Evolutionary conservation across 2,329 filamentous ascomycete species (phyloP), one percentile per base, ranked within the genome.

Genomic region (Parascedosporium putredinis): DNA sequence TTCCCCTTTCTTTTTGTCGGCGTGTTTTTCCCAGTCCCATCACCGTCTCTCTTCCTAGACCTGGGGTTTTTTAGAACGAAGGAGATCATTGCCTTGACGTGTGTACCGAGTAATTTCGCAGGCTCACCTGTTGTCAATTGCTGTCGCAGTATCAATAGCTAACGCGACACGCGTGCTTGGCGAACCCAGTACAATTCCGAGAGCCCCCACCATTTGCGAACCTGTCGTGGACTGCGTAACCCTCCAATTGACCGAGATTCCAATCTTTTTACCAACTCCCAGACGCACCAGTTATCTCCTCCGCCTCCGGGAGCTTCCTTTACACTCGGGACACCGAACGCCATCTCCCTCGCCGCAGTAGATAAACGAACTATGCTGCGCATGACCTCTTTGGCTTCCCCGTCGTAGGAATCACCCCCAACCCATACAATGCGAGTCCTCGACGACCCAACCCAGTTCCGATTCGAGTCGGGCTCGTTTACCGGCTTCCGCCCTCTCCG

Each of bases 401-500:
- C 34, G 36, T 42, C 42, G 47, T 38, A 49, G 33, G 33, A 49
- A 25, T 27, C 22, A 38, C 22, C 34, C 12, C 20, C 23, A 22
- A 14, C 43, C 25, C 16, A 25, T 29, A 45, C 40, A n/a, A 45
- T 50, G 48, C 42, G 25, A 25, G 43, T 42, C 44, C 33, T 58
- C 60, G 60, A 43, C 23, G 47, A 49, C 24, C 25, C 27, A 36
- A 20, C 20, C 24, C 36, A 18, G 23, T n/a, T 33, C 47, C 23
- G 18, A 24, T 65, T 71, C 59, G 69, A 70, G 58, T 77, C 78
- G 50, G 80, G 79, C 57, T 83, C 80, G 52, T 76, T 83, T 60
- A 73, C 77, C 14, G 80, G 81, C 55, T 74, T 74, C 56, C 72
- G 75, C 52, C 69, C 73, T 20, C 55, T 70, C 43, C 65, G 68